These are phyloP conservation scores for Keithomyces neogunnii DNA, from an alignment of 2,329 filamentous ascomycete species.

Conservation along the genomic window DNA sequence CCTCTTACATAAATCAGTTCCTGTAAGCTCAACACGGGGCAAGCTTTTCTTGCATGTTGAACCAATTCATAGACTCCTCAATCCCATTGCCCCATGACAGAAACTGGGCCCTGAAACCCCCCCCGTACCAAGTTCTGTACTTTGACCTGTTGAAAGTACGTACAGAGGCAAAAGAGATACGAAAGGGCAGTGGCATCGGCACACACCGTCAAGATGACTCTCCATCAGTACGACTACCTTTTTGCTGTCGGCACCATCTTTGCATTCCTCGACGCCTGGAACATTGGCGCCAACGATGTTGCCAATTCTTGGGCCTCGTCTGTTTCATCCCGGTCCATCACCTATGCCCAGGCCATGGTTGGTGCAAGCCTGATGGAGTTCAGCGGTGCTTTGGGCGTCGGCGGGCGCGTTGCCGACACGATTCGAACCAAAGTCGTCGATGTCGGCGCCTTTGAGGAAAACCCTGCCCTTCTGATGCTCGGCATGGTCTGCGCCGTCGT, in stretches of 20 bases:
- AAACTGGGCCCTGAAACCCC: too few relatives aligned
- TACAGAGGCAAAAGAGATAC: neutral
- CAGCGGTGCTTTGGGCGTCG: slow-evolving; percentile 51
- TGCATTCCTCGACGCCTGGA: slow-evolving; percentile 59
- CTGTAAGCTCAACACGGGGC: too few relatives aligned
- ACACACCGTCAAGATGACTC: slow-evolving; percentile 12
- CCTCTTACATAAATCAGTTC: too few relatives aligned
- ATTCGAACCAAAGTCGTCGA: slow-evolving; percentile 53
- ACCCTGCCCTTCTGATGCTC: slow-evolving; percentile 47
- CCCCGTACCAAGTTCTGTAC: too few relatives aligned
- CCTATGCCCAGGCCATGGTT: slow-evolving; percentile 51
- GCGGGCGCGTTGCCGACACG: slow-evolving; percentile 51
- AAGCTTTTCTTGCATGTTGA: too few relatives aligned
- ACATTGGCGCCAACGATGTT: slow-evolving; percentile 56
- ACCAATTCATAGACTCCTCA: too few relatives aligned
- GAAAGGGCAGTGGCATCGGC: neutral
- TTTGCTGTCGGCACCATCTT: slow-evolving; percentile 58
- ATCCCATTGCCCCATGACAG: too few relatives aligned
- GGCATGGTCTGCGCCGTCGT: slow-evolving; percentile 49
- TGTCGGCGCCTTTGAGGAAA: slow-evolving; percentile 33
- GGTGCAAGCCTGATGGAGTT: slow-evolving; percentile 54
- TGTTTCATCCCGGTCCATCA: slow-evolving; percentile 60
- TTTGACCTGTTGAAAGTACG: too few relatives aligned
- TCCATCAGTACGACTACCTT: slow-evolving; percentile 51
- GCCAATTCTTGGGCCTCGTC: slow-evolving; percentile 71